Evolutionary conservation across 1,139 yeast genomes (phyloP).

Genomic region (Suzukiozyma palmioleophila): DNA sequence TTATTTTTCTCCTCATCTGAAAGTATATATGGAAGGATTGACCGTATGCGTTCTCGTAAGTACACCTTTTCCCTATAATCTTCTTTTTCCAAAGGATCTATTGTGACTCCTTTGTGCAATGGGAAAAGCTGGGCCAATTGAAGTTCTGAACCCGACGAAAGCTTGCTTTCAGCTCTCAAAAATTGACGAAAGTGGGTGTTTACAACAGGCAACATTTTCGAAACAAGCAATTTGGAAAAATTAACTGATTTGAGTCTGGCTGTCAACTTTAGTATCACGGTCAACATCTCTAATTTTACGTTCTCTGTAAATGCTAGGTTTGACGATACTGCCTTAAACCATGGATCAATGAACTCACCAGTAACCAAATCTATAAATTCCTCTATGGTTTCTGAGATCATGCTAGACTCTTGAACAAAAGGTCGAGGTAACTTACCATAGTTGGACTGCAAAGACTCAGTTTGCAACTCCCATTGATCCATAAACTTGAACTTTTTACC

Average conservation of each 20-base stretch:
- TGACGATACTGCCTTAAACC: slow-evolving; percentile 55
- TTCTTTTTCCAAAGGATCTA: slow-evolving; percentile 30
- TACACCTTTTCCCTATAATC: slow-evolving; percentile 51
- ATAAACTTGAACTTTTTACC: slow-evolving; percentile 23
- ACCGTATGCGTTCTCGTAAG: slow-evolving; percentile 39
- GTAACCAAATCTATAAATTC: slow-evolving; percentile 50
- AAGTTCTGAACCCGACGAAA: slow-evolving; percentile 19
- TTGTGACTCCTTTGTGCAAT: slow-evolving; percentile 59
- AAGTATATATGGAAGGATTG: slow-evolving; percentile 49
- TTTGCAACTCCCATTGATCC: slow-evolving; percentile 24
- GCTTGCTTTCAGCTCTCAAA: slow-evolving; percentile 41
- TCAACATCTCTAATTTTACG: slow-evolving; percentile 45
- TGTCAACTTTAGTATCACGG: slow-evolving; percentile 38
- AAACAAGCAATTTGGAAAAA: slow-evolving; percentile 53
- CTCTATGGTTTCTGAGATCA: slow-evolving; percentile 51
- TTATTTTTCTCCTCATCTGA: slow-evolving; percentile 48
- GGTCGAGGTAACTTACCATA: slow-evolving; percentile 16
- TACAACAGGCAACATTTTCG: slow-evolving; percentile 57
- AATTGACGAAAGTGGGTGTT: slow-evolving; percentile 61
- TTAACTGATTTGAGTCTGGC: slow-evolving; percentile 43
- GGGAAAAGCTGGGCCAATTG: slow-evolving; percentile 37
- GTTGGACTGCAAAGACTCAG: slow-evolving; percentile 7
- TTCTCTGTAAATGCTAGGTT: slow-evolving; percentile 51
- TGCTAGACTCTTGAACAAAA: slow-evolving; percentile 46
- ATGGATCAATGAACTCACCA: slow-evolving; percentile 57